Base-by-base conservation (phyloP, 345 rosid species). In the Cardamine chenopodiifolia region DNA sequence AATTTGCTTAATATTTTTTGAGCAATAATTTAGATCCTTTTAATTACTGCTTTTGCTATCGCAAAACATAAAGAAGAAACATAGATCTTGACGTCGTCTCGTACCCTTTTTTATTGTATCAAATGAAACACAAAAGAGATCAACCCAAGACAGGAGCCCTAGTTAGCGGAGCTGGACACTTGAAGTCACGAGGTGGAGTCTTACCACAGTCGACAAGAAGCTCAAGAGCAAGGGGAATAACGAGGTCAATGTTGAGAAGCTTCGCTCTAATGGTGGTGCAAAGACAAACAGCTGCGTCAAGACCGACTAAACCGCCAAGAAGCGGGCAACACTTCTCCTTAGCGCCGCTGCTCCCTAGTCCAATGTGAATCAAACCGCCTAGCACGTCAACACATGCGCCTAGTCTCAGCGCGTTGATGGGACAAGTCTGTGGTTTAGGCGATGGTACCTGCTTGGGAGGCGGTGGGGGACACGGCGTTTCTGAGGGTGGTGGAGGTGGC, bases 211-310 rank as follows among this genome's bases (percentile, higher is more conserved):
- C 87, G 13, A 94, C 2, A 25, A 94, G 97, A 37, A 94, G 82
- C 70, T 88, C 75, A 62, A 94, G 98, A 64, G 96, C 98, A 47
- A 94, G 68, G 35, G 97, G 98, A 2, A 91, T 7, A 6, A 94
- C n/a, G 44, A 94, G 66, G 60, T 78, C 87, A 37, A 94, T 66
- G 53, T 91, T 94, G 2, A 94, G 85, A 73, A 94, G 95, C 80
- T 94, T 94, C 3, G 73, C 86, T 58, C 79, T 88, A 48, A 94
- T 88, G 76, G 89, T 85, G 68, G 96, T 91, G 82, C 97, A 94
- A 7, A 94, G 96, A 73, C 99, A 94, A 13, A 94, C 14, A 0
- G 99, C 97, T 7, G 97, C 97, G 55, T 95, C 99, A 68, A 92
- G 81, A 74, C 82, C 97, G 29, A 80, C 62, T 28, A 95, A 80